Evolutionary conservation across 2,329 filamentous ascomycete genomes (phyloP).

Genomic region (Aschersonia sp.): DNA sequence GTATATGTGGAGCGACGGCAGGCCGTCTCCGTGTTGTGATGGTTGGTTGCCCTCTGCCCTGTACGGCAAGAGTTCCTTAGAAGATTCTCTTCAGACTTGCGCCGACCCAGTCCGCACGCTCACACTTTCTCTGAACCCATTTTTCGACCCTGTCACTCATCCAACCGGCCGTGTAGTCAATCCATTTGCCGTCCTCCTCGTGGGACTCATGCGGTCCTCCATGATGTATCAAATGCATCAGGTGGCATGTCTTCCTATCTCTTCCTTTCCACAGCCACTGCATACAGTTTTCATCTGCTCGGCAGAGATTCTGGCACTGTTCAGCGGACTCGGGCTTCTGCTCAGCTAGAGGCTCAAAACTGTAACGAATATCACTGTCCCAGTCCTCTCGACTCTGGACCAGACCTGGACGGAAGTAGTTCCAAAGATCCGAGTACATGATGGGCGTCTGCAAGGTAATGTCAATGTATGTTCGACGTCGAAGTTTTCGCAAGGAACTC

Average conservation of each 20-base stretch:
- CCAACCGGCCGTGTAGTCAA: conserved; percentile 16
- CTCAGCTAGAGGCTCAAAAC: conserved; percentile 10
- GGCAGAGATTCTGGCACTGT: conserved; percentile 12
- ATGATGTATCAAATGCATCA: conserved; percentile 12
- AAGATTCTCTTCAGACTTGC: conserved; percentile 8
- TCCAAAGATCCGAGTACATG: conserved; percentile 21
- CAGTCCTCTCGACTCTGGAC: conserved; percentile 10
- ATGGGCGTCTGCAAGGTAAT: conserved; percentile 14
- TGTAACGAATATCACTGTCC: conserved; percentile 16
- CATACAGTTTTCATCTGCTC: conserved; percentile 10
- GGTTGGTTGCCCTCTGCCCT: not conserved
- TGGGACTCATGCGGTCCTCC: conserved; percentile 10
- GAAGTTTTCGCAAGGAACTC: conserved; percentile 9
- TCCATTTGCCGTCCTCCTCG: conserved; percentile 7
- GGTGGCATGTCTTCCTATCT: conserved; percentile 13
- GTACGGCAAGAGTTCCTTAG: not conserved
- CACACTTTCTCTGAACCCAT: conserved; percentile 13
- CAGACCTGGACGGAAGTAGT: conserved; percentile 18
- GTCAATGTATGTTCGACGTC: conserved; percentile 3
- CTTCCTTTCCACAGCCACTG: conserved; percentile 16
- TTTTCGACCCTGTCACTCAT: conserved; percentile 11
- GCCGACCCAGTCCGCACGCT: conserved; percentile 15
- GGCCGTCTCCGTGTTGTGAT: too few species aligned
- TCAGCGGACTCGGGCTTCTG: conserved; percentile 13
- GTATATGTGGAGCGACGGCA: too few species aligned